Percentiles rank a stretch among this genome's conserved stretches.
These are phyloP conservation scores for Phaseolus lunatus DNA, from an alignment of 306 rosid species.

Conservation along the genomic window DNA sequence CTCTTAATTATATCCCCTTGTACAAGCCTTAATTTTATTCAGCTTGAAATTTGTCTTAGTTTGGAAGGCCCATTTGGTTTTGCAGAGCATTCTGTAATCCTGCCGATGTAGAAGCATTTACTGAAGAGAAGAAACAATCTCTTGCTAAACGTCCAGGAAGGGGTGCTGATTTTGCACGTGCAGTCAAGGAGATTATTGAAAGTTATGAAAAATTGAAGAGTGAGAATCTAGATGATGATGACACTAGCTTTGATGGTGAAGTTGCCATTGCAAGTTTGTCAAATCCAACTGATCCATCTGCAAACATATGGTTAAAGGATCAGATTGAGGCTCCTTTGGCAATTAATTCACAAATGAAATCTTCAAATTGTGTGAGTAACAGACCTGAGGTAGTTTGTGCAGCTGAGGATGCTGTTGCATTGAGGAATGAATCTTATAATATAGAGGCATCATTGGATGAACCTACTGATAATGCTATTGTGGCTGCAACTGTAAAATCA, in stretches of 20 bases:
- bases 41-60: constrained; percentile 40
- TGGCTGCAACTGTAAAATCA: constrained; percentile 52
- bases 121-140: constrained; percentile 96
- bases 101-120: constrained; percentile 93
- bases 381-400: constrained; percentile 55
- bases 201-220: constrained; percentile 72
- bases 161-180: constrained; percentile 94
- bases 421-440: constrained; percentile 49
- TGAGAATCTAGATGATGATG: constrained; percentile 59
- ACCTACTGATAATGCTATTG: constrained; percentile 51
- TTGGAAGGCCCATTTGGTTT: constrained; percentile 48
- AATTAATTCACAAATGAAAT: constrained; percentile 54
- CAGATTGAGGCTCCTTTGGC: constrained; percentile 57
- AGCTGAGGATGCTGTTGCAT: constrained; percentile 55
- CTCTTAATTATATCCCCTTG: constrained; percentile 30
- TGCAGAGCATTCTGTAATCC: constrained; percentile 97
- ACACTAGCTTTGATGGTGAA: constrained; percentile 55
- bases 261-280: constrained; percentile 55
- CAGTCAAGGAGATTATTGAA: constrained; percentile 84
- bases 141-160: constrained; percentile 87
- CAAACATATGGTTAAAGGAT: constrained; percentile 58
- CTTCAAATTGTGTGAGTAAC: constrained; percentile 57
- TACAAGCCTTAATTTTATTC: constrained; percentile 27
- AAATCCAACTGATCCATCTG: constrained; percentile 55
- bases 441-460: constrained; percentile 58